Evolutionary conservation across 345 rosid species (phyloP), one percentile per base, ranked within the genome.

Genomic region (Rhizophora apiculata): DNA sequence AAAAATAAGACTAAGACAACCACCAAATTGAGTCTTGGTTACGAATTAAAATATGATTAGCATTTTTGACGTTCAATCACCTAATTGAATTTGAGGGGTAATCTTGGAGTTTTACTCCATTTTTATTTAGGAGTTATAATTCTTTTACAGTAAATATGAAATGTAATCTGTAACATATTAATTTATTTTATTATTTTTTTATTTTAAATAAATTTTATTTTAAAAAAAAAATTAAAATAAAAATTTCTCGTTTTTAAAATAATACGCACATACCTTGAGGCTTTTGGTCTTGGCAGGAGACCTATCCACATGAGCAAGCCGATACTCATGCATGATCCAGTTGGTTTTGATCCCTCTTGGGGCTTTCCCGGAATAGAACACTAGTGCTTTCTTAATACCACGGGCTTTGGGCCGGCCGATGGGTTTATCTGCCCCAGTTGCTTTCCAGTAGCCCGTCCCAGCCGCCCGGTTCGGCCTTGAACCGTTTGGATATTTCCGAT

Each of bases 271-370:
- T 86, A 93, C 96, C 90, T 96, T 82, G 57, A 83, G 79, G 55
- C 79, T 85, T 71, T 70, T 84, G 59, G 77, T 91, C 64, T 80
- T 85, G 74, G 78, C 69, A 48, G 97, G 90, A 27, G 97, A 85
- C 37, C 98, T 81, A 56, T 93, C 91, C 16, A 89, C 95, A 74
- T 89, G 84, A 8, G 95, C 90, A 20, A 88, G 91, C 54, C 98
- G 96, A 68, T 93, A 93, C 59, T 93, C 98, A 5, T 93, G 98
- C 98, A 93, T 93, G 56, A 93, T 93, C 98, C 98, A 93, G 37
- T 93, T 88, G 64, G 98, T 93, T 69, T 91, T 93, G 39, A 89
- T 56, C 8, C 96, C 97, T 67, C 76, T 84, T 0, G 96, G 97
- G 24, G 98, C 92, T 74, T 93, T 93, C 1, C 98, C 98, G 0